Evolutionary conservation across 805 yeast species (phyloP).

Genomic region (Ogataea corticis): DNA sequence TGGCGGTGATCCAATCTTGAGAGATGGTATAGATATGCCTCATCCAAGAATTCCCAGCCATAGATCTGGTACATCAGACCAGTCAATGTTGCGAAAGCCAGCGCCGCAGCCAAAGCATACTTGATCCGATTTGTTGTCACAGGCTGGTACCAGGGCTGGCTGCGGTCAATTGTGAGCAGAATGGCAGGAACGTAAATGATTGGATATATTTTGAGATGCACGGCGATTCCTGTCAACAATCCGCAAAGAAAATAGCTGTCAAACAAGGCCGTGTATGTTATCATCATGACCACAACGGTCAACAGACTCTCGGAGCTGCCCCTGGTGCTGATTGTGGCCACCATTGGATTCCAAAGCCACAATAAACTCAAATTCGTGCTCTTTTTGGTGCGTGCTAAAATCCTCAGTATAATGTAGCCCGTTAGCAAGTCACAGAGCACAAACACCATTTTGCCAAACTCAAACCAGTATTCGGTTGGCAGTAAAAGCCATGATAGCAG

Average conservation of each 20-base stretch:
- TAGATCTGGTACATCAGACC: slow-evolving; percentile 64
- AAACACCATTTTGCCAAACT: slow-evolving; percentile 80
- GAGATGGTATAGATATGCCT: slow-evolving; percentile 82
- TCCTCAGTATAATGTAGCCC: slow-evolving; percentile 58
- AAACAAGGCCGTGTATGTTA: slow-evolving; percentile 49
- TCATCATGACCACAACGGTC: slow-evolving; percentile 69
- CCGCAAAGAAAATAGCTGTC: slow-evolving; percentile 39
- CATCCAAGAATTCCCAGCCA: slow-evolving; percentile 72
- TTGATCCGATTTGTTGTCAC: slow-evolving; percentile 44
- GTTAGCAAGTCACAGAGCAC: slow-evolving; percentile 78
- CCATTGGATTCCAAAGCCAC: slow-evolving; percentile 96
- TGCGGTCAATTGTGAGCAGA: slow-evolving; percentile 37
- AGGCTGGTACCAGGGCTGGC: slow-evolving; percentile 36
- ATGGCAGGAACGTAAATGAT: slow-evolving; percentile 81
- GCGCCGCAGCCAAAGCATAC: slow-evolving; percentile 41
- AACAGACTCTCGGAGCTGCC: slow-evolving; percentile 92
- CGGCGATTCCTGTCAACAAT: slow-evolving; percentile 66
- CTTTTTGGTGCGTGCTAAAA: slow-evolving; percentile 31
- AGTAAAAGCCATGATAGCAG: slow-evolving; percentile 77
- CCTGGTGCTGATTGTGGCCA: slow-evolving; percentile 84
- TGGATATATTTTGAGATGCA: slow-evolving; percentile 93
- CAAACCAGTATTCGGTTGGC: slow-evolving; percentile 62
- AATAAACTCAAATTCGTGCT: slow-evolving; percentile 33
- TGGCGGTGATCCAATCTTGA: slow-evolving; percentile 89
- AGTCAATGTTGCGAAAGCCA: slow-evolving; percentile 50